These are phyloP conservation scores for Kwoniella dendrophila DNA, from an alignment of 768 basidiomycete genomes.

Conservation along the genomic window DNA sequence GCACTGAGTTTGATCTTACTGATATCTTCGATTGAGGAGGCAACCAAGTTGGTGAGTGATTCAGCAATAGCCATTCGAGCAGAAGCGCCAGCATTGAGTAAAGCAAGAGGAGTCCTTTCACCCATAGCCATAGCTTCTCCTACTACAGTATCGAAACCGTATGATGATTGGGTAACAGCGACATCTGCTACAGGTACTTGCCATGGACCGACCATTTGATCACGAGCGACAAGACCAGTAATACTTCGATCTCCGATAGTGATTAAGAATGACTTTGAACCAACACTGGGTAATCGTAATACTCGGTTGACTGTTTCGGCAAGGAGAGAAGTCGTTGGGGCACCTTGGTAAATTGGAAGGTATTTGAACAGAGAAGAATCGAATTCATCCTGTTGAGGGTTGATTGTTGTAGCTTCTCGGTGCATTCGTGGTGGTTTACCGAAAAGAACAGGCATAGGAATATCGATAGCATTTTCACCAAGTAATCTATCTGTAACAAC, in stretches of 20 bases:
- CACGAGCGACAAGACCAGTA: constrained; percentile 89
- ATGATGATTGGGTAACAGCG: constrained; percentile 90
- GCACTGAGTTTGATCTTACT: constrained; percentile 88
- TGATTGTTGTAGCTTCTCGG: constrained; percentile 65
- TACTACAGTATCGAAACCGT: constrained; percentile 78
- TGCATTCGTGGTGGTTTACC: constrained; percentile 94
- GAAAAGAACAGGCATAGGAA: constrained; percentile 93
- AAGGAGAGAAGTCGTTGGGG: constrained; percentile 59
- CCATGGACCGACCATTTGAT: constrained; percentile 99
- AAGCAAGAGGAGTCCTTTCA: constrained; percentile 89
- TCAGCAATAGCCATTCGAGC: constrained; percentile 96
- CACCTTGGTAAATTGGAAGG: constrained; percentile 57
- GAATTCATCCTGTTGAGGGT: constrained; percentile 62
- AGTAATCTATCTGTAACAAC: constrained; percentile 86
- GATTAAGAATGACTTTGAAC: constrained; percentile 94
- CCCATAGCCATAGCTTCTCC: constrained; percentile 99
- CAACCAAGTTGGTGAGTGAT: constrained; percentile 85
- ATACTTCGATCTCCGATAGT: constrained; percentile 96
- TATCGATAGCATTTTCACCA: constrained; percentile 74
- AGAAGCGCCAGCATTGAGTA: constrained; percentile 83
- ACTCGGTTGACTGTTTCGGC: constrained; percentile 74
- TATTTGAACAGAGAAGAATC: constrained; percentile 72
- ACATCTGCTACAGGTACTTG: constrained; percentile 97
- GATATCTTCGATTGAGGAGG: constrained; percentile 72
- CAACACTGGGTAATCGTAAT: constrained; percentile 86